Evolutionary conservation across 257 asterid species (phyloP).

Genomic region (Gentiana macrophylla): DNA sequence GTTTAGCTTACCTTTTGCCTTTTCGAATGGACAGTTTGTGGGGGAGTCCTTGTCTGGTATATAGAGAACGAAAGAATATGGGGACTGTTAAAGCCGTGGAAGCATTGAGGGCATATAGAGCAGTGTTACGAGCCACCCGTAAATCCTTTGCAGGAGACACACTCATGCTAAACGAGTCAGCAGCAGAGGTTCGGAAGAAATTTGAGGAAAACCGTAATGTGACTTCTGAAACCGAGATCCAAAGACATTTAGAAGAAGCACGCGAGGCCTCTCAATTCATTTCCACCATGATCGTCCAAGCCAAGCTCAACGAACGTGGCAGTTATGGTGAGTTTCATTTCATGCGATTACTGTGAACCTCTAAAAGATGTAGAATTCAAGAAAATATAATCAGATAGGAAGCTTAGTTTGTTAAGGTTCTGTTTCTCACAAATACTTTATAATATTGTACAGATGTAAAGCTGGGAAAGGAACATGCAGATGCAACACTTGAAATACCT

Average conservation of each 20-base stretch:
- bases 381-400: too few species aligned
- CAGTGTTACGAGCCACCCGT: slow-evolving; percentile 73
- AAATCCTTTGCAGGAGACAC: slow-evolving; percentile 83
- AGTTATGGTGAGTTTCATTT: slow-evolving; percentile 54
- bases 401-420: not conserved
- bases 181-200: slow-evolving; percentile 75
- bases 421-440: not conserved
- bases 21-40: too few species aligned
- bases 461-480: slow-evolving; percentile 64
- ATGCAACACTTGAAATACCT: slow-evolving; percentile 82
- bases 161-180: slow-evolving; percentile 77
- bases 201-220: slow-evolving; percentile 87
- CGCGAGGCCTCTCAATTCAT: slow-evolving; percentile 85
- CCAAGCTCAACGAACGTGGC: slow-evolving; percentile 81
- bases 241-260: slow-evolving; percentile 69
- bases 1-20: too few species aligned
- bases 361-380: not conserved
- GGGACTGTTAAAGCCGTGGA: slow-evolving; percentile 35
- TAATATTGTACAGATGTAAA: slow-evolving; percentile 51
- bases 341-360: not conserved
- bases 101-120: slow-evolving; percentile 67
- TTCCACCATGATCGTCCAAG: slow-evolving; percentile 85
- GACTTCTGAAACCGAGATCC: slow-evolving; percentile 59
- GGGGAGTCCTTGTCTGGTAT: not conserved
- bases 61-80: slow-evolving; percentile 22